Conservation (phyloP, 75 land plant genomes). For the Pinus albicaulis region DNA sequence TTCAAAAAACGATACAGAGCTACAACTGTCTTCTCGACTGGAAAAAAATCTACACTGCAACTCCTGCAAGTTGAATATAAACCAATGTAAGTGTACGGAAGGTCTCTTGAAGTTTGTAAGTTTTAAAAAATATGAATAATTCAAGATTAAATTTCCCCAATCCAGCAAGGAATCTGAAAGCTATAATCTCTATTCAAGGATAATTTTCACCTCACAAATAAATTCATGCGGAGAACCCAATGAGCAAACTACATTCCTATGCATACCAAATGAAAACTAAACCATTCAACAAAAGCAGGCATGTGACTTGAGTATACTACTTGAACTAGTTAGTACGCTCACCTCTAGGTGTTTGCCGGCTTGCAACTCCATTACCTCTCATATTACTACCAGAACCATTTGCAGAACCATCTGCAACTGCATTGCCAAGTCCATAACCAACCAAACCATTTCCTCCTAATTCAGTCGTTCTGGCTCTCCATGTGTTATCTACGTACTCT, state of each 20-base stretch:
- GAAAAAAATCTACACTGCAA: constrained; percentile 11
- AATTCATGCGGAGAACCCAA: neutral
- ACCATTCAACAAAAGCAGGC: neutral
- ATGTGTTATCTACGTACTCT: constrained; percentile 65
- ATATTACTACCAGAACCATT: constrained; percentile 49
- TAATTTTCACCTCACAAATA: neutral
- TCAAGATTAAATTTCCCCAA: neutral
- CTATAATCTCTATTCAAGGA: neutral
- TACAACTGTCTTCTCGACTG: constrained; percentile 5
- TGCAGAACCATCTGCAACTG: constrained; percentile 41
- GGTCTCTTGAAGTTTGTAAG: neutral
- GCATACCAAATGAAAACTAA: too few species aligned
- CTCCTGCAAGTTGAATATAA: constrained; percentile 2
- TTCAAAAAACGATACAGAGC: constrained; percentile 10
- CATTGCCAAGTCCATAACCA: constrained; percentile 55
- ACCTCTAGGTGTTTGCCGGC: constrained; percentile 90
- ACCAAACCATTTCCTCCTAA: constrained; percentile 52
- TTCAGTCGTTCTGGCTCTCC: constrained; percentile 66
- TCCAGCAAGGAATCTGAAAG: neutral
- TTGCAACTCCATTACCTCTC: constrained; percentile 52
- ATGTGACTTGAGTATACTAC: neutral
- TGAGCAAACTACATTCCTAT: neutral
- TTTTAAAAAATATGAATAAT: neutral
- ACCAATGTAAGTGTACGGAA: neutral
- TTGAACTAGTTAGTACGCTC: constrained; percentile 10